phyloP scores from a whole-genome alignment of 805 yeast species.

The Cephaloascus fragrans region DNA sequence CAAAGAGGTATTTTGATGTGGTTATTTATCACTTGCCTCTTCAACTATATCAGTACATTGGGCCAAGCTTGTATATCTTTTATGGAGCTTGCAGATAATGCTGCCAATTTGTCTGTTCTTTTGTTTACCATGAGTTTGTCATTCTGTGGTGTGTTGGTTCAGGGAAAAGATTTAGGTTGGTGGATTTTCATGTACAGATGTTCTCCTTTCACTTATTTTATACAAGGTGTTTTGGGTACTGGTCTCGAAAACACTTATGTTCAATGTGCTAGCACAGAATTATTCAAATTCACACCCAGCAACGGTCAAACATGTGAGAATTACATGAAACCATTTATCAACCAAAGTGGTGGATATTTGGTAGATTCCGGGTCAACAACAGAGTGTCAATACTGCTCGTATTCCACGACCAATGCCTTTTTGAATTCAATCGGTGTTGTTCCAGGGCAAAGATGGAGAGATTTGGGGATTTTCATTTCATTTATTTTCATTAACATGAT shows the following conservation, averaged over 20 bases:
- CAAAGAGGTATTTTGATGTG: constrained; percentile 52
- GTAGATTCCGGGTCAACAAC: constrained; percentile 8
- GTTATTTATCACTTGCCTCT: constrained; percentile 30
- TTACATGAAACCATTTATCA: constrained; percentile 29
- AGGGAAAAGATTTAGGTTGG: constrained; percentile 8
- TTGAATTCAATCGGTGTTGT: constrained; percentile 13
- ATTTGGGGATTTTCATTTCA: constrained; percentile 17
- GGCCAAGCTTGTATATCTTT: constrained; percentile 55
- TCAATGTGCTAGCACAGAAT: constrained; percentile 38
- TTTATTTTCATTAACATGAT: constrained; percentile 17
- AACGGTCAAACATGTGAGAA: constrained; percentile 47
- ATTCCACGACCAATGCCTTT: constrained; percentile 16
- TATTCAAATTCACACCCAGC: constrained; percentile 40
- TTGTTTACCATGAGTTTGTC: constrained; percentile 53
- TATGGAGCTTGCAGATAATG: constrained; percentile 48
- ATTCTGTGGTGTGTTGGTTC: constrained; percentile 70
- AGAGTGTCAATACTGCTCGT: constrained; percentile 15
- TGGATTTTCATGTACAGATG: constrained; percentile 73
- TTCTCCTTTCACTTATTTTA: constrained; percentile 61
- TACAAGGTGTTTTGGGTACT: constrained; percentile 41
- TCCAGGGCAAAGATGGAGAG: constrained; percentile 15
- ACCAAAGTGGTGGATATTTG: constrained; percentile 8
- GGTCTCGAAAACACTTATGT: constrained; percentile 45
- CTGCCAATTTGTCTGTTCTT: constrained; percentile 49
- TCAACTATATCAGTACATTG: constrained; percentile 44